Conservation (phyloP, 306 rosid genomes). For the Quercus mongolica region DNA sequence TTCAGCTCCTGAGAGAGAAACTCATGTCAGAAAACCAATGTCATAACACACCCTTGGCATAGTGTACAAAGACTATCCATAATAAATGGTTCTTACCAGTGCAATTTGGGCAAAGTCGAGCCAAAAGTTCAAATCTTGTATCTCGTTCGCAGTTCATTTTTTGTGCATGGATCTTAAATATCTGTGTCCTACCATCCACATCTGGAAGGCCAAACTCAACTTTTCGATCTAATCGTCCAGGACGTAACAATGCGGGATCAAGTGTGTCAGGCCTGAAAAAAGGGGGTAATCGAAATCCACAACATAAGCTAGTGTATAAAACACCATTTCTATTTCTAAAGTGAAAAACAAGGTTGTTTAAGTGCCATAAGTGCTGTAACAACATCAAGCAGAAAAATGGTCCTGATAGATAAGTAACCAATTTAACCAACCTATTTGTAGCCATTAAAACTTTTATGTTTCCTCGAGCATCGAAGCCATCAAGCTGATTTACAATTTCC, state of each 20-base stretch:
- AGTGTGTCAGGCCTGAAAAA: constrained; percentile 86
- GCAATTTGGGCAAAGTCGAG: constrained; percentile 95
- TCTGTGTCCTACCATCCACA: constrained; percentile 88
- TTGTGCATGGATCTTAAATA: constrained; percentile 88
- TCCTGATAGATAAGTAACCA: too few relatives aligned
- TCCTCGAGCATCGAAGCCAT: constrained; percentile 96
- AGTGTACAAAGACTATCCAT: too few relatives aligned
- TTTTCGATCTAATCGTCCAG: constrained; percentile 92
- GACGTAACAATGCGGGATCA: constrained; percentile 93
- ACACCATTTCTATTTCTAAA: too few relatives aligned
- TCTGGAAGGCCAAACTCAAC: constrained; percentile 99
- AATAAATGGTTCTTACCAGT: constrained; percentile 51
- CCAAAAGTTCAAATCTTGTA: constrained; percentile 84
- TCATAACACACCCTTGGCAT: neutral
- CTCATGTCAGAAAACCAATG: constrained; percentile 20
- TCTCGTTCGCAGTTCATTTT: constrained; percentile 97
- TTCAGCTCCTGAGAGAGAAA: constrained; percentile 68
- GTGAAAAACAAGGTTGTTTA: too few relatives aligned
- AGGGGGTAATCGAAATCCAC: neutral
- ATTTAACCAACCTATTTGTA: constrained; percentile 71
- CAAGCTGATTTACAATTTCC: constrained; percentile 96
- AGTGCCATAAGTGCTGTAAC: too few relatives aligned
- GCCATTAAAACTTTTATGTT: constrained; percentile 97
- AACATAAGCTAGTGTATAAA: too few relatives aligned
- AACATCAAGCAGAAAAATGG: too few relatives aligned